These are phyloP conservation scores for Globisporangium lucens DNA, from an alignment of 352 stramenopile genomes.

Conservation along the genomic window DNA sequence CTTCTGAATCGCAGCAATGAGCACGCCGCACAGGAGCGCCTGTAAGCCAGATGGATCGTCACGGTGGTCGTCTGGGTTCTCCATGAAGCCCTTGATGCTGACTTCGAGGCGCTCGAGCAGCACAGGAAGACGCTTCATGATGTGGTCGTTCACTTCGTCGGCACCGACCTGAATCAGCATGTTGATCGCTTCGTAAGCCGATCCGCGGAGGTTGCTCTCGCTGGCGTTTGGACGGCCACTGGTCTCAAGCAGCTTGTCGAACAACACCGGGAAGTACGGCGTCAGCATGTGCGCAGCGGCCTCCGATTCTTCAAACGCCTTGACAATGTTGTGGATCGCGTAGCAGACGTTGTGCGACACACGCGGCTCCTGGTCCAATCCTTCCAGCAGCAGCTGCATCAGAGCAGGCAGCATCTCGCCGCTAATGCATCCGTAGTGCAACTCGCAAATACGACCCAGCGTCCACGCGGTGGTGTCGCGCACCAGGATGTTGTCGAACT, in stretches of 20 bases:
- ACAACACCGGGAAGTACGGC: slow-evolving; percentile 89
- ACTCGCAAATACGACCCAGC: slow-evolving; percentile 93
- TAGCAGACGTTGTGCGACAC: slow-evolving; percentile 95
- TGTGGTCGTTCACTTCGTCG: slow-evolving; percentile 72
- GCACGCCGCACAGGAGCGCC: slow-evolving; percentile 87
- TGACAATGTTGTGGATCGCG: slow-evolving; percentile 96
- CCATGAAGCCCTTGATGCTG: slow-evolving; percentile 59
- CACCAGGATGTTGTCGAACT: slow-evolving; percentile 91
- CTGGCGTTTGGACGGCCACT: slow-evolving; percentile 86
- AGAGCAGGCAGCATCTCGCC: slow-evolving; percentile 87
- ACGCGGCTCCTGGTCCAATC: slow-evolving; percentile 83
- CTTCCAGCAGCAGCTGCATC: slow-evolving; percentile 85
- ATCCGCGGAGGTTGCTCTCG: slow-evolving; percentile 90
- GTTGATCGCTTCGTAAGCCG: slow-evolving; percentile 93
- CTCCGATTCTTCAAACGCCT: slow-evolving; percentile 87
- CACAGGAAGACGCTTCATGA: slow-evolving; percentile 74
- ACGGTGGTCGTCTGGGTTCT: slow-evolving; percentile 72
- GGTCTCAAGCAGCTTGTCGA: slow-evolving; percentile 92
- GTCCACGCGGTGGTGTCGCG: slow-evolving; percentile 97
- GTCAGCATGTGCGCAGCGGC: slow-evolving; percentile 81
- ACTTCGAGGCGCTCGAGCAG: slow-evolving; percentile 77
- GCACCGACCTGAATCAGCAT: slow-evolving; percentile 89
- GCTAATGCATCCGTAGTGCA: slow-evolving; percentile 91
- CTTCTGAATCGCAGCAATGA: slow-evolving; percentile 94
- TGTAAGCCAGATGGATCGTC: slow-evolving; percentile 74